Evolutionary conservation across 106 monocot genomes (phyloP), one percentile per base, ranked within the genome.

Genomic region (Dioscorea dumetorum): DNA sequence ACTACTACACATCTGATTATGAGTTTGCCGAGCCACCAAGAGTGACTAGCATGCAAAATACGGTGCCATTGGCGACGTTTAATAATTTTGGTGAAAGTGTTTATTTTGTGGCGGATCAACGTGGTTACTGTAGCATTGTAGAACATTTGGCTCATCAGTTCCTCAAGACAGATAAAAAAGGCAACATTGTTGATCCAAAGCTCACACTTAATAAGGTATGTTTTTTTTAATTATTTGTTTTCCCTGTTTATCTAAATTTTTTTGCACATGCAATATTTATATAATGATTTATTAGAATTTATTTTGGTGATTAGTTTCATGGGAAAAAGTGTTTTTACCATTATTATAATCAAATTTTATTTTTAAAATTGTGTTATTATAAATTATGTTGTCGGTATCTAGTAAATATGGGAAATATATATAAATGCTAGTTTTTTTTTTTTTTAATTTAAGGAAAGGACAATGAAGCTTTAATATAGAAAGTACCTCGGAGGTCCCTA

Each of bases 11-110:
- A 14, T 68, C 53, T 14, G 90, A 94, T 57, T 90, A 90, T 56
- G 94, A 94, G 68, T 84, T 87, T 65, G 90, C 94, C 0, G 87
- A 94, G 80, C 90, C 94, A 24, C 90, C 90, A 24, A 76, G 90
- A 10, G 62, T 79, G 33, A 90, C 90, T 0, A 90, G 94, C 63
- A 35, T 90, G 15, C 89, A 90, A 22, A 84, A 84, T 83, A 90
- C 89, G 0, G 41, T 77, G 0, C 93, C 86, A 5, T 19, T 87
- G 51, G 50, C 86, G 0, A 94, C 93, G 4, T 90, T 94, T 17
- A 70, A 64, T 12, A 61, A 87, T 35, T 90, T 80, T 17, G 89
- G 93, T 0, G 78, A 87, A 3, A 82, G 87, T 14, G 68, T 80
- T 0, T 75, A 86, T 50, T 86, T 84, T 64, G 89, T 94, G 8